Base-by-base conservation (phyloP, 768 basidiomycete genomes). In the Pisolithus tinctorius region DNA sequence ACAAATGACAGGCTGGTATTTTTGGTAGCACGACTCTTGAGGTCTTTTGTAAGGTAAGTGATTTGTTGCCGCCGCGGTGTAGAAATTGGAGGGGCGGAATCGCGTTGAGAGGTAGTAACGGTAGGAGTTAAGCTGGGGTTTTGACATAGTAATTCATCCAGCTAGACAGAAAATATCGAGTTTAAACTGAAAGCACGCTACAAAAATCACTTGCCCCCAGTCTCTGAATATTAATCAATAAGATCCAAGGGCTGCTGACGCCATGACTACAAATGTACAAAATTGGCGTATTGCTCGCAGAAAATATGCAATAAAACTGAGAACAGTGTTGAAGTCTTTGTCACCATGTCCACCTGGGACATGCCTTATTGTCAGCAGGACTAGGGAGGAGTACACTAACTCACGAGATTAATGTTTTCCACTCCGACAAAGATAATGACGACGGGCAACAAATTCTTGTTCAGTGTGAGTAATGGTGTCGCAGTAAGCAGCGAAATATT, bases 191-290 rank as follows among this genome's bases (percentile, higher is more conserved):
- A 16, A 44, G 34, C 14, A 36, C 29, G 1, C 36, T 52, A 37
- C 20, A 27, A 6, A 7, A n/a, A 7, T 29, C 26, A 69, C 76
- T 45, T 60, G 82, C 85, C 72, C 95, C 95, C 25, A 99, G 70
- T 43, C 95, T 82, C 58, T 96, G 93, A 43, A 97, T 83, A 71
- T 99, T 95, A 58, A 99, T 96, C 0, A 92, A 93, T 23, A 99
- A 72, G 26, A 96, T 92, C 93, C 93, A 98, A 65, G 94, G 14
- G 93, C 93, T 30, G 97, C 87, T 20, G 97, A 77, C 10, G 97
- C 92, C 23, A 97, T 91, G 41, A 93, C 84, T 0, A 93, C 92
- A 64, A 98, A 97, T 3, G 83, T 77, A 66, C 93, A 95, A 63
- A 97, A 95, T 60, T 97, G 92, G 37, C 88, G 81, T 34, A 94